These are phyloP conservation scores for Saraca asoca DNA, from an alignment of 331 rosid species.

Conservation along the genomic window DNA sequence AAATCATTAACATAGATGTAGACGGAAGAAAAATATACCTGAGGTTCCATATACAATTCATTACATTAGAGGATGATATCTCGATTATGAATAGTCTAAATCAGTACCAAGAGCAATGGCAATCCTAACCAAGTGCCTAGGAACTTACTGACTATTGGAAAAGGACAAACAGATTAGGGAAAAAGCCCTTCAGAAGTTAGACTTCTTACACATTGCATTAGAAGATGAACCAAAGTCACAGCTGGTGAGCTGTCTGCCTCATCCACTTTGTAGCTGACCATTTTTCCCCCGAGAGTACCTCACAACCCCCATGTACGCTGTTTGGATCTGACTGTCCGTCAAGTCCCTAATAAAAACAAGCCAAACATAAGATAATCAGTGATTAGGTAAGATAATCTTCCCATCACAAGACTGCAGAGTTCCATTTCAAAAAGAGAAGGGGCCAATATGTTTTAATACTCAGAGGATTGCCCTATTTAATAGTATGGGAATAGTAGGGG, in stretches of 20 bases:
- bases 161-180: constrained; percentile 17
- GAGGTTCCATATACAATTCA: constrained; percentile 1
- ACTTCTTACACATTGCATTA: constrained; percentile 2
- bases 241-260: constrained; percentile 42
- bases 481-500: not conserved
- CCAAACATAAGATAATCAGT: not conserved
- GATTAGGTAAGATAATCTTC: not conserved
- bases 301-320: constrained; percentile 59
- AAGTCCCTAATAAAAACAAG: constrained; percentile 47
- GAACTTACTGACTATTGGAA: not conserved
- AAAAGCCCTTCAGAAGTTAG: constrained; percentile 7
- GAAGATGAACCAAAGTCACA: constrained; percentile 25
- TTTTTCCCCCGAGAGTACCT: constrained; percentile 52
- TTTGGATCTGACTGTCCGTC: constrained; percentile 48
- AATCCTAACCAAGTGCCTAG: constrained; percentile 5
- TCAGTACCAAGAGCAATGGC: not conserved
- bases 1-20: not conserved
- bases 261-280: constrained; percentile 64
- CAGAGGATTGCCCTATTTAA: constrained; percentile 1
- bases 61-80: not conserved
- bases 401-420: not conserved
- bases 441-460: constrained; percentile 4
- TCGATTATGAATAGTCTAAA: not conserved
- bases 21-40: not conserved
- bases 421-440: not conserved